These are phyloP conservation scores for Thermomucor indicae-seudaticae DNA, from an alignment of 371 early-diverging fungal genomes.

Conservation along the genomic window DNA sequence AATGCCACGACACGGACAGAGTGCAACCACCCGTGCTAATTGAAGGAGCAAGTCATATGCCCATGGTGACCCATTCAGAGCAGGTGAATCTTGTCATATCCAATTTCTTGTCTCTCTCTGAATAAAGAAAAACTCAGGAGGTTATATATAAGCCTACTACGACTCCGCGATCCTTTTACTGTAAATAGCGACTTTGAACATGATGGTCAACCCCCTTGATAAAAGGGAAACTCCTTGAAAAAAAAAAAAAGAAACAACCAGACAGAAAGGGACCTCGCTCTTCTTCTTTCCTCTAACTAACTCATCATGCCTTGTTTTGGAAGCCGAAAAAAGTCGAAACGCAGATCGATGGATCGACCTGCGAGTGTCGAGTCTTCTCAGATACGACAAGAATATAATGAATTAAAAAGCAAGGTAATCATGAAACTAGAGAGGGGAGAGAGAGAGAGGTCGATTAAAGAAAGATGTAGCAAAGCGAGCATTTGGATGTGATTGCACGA, in stretches of 20 bases:
- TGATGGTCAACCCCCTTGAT: no score
- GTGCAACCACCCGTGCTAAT: constrained; percentile 49
- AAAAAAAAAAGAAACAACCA: no score
- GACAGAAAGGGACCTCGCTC: neutral
- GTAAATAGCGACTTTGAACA: no score
- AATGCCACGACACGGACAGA: no score
- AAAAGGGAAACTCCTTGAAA: no score
- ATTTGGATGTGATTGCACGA: constrained; percentile 32
- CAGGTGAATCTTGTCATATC: no score
- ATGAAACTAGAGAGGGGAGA: neutral
- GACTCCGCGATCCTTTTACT: no score
- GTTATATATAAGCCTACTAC: no score
- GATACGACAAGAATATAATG: constrained; percentile 37
- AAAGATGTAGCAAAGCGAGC: constrained; percentile 24
- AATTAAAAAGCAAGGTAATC: constrained; percentile 35
- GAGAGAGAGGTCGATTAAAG: neutral
- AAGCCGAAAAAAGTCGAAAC: constrained; percentile 17
- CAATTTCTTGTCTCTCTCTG: no score
- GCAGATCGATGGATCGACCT: neutral
- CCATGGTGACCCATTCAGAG: constrained; percentile 59
- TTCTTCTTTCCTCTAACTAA: neutral
- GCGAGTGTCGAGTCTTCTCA: constrained; percentile 14
- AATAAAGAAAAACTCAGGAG: no score
- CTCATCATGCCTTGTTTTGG: constrained; percentile 22
- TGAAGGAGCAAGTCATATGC: constrained; percentile 59